These are phyloP conservation scores for Silene uniflora DNA, from an alignment of 148 eudicot genomes.

Conservation along the genomic window DNA sequence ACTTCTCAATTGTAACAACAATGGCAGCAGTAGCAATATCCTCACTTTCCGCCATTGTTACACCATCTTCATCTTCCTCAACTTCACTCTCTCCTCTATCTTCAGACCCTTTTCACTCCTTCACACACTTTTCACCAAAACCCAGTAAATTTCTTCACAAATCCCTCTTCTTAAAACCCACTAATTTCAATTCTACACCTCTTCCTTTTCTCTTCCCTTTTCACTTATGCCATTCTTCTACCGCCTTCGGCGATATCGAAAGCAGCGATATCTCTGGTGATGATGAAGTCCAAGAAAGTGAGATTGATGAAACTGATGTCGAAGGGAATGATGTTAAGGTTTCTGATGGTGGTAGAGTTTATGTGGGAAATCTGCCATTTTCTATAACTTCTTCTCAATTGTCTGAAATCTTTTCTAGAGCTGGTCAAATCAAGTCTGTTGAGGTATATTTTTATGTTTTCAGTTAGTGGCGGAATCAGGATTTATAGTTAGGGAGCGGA, in stretches of 20 bases:
- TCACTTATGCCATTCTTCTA: conserved; percentile 21
- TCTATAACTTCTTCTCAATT: conserved; percentile 56
- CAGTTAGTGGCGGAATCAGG: too few relatives aligned
- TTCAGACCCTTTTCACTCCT: conserved; percentile 11
- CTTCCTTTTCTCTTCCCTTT: conserved; percentile 18
- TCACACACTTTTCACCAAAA: conserved; percentile 20
- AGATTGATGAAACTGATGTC: conserved; percentile 18
- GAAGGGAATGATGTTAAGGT: background rate
- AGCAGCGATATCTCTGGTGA: conserved; percentile 8
- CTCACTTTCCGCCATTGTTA: conserved; percentile 30
- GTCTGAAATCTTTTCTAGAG: conserved; percentile 56
- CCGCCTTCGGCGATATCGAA: conserved; percentile 24
- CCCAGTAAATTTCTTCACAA: conserved; percentile 32
- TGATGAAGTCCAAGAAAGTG: conserved; percentile 16
- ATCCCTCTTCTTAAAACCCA: conserved; percentile 35
- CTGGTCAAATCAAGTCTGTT: conserved; percentile 55
- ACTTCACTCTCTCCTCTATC: conserved; percentile 3
- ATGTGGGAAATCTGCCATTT: conserved; percentile 80
- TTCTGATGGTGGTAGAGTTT: conserved; percentile 41
- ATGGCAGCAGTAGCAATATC: conserved; percentile 33
- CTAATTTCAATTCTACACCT: too few relatives aligned
- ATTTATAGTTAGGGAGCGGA: too few relatives aligned
- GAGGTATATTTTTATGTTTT: conserved; percentile 45
- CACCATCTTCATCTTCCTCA: conserved; percentile 27
- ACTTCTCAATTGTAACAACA: too few relatives aligned